Evolutionary conservation across 2,329 filamentous ascomycete species (phyloP), one percentile per base, ranked within the genome.

Genomic region (Endoconidiophora polonica): DNA sequence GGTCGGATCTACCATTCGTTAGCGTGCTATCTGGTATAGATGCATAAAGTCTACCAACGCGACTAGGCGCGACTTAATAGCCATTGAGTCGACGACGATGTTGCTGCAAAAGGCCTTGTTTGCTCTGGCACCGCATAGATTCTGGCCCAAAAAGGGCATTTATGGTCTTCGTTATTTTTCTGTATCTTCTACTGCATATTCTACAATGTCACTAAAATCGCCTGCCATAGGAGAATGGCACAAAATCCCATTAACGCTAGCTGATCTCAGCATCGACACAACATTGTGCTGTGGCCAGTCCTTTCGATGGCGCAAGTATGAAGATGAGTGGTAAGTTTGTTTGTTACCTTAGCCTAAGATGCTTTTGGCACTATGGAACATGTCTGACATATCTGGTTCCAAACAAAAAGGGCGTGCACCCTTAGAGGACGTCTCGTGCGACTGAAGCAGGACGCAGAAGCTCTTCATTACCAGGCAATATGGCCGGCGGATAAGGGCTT

Each of bases 231-330:
- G 43, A 44, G 52, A 53, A 51, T 98, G 91, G 91, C 78, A 78
- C 56, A 93, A 85, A 67, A 68, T 98, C 57, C 87, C 91, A 22
- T 69, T 95, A 39, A 83, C 73, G 54, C 67, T 94, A 33, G 76
- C 80, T 3, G 91, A 98, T 62, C 75, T 98, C 3, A 95, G 86
- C 62, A 87, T 98, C 56, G 86, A 94, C 59, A 98, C 90, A 0
- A 94, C 87, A 0, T 69, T 98, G 33, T 81, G 90, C 55, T 98
- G 91, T 62, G 91, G 91, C 3, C 91, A 98, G 63, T 94, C 90
- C 0, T 98, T 98, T 59, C 81, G 90, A 68, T 98, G 91, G 91
- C 82, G 81, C 54, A 87, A 88, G 61, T 77, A 86, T 45, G 74
- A 79, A 41, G 79, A 88, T 62, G 82, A 90, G 70, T 98, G 91